phyloP scores from a whole-genome alignment of 2,329 filamentous ascomycete species.

The Juglanconis sp. region DNA sequence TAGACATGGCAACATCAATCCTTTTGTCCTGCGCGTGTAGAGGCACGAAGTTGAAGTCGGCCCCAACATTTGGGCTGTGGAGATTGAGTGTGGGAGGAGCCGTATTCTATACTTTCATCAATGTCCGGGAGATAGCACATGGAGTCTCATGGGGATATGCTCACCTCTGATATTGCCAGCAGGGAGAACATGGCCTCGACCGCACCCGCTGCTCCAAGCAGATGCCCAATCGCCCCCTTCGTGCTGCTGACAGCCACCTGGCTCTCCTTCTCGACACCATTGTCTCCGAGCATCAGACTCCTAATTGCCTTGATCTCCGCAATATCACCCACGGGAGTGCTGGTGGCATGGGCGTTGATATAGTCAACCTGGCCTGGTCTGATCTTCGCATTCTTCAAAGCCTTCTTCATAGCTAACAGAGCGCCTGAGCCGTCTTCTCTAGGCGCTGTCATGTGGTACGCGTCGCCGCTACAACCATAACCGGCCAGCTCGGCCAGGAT shows the following conservation, averaged over 20 bases:
- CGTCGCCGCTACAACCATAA: conserved; percentile 88
- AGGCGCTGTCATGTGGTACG: conserved; percentile 90
- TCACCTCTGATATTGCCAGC: conserved; percentile 73
- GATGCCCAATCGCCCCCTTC: conserved; percentile 87
- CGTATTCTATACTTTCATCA: conserved; percentile 51
- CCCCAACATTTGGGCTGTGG: conserved; percentile 59
- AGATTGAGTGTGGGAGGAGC: conserved; percentile 89
- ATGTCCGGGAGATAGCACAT: not conserved
- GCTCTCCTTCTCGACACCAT: conserved; percentile 58
- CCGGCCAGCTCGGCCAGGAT: conserved; percentile 89
- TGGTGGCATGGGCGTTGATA: conserved; percentile 93
- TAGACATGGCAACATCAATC: conserved; percentile 76
- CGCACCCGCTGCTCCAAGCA: conserved; percentile 87
- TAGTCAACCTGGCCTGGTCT: conserved; percentile 75
- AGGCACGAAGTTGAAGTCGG: conserved; percentile 83
- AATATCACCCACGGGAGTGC: conserved; percentile 78
- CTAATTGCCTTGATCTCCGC: conserved; percentile 86
- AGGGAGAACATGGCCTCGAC: conserved; percentile 86
- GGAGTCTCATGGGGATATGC: conserved; percentile 26
- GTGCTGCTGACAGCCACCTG: conserved; percentile 86
- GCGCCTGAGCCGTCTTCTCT: conserved; percentile 79
- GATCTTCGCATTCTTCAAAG: conserved; percentile 69
- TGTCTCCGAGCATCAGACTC: conserved; percentile 68
- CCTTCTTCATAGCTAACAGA: conserved; percentile 78
- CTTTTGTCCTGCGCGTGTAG: conserved; percentile 64